A percentile compares a stretch with the other conserved stretches of the same genome.
phyloP scores from a whole-genome alignment of 345 rosid species.

The Heritiera littoralis region DNA sequence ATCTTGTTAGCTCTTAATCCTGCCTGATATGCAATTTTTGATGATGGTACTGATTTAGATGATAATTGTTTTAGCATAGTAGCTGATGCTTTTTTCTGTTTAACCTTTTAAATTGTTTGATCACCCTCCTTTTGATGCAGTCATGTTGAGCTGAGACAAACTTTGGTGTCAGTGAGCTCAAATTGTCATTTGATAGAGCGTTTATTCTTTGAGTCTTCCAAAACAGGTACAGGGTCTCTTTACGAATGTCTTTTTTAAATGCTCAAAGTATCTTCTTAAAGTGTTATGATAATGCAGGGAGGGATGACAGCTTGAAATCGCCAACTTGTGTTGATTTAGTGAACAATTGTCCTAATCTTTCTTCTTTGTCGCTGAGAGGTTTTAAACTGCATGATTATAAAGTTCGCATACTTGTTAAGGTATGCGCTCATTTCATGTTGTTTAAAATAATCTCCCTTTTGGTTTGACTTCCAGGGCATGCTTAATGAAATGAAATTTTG shows the following conservation, averaged over 20 bases:
- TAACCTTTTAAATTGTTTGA: neutral
- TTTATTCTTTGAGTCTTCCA: constrained; percentile 70
- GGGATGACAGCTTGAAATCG: constrained; percentile 63
- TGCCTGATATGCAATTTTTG: neutral
- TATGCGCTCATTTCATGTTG: constrained; percentile 27
- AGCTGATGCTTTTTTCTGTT: constrained; percentile 1
- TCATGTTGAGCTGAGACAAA: constrained; percentile 60
- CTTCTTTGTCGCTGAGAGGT: constrained; percentile 79
- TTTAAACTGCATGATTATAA: constrained; percentile 68
- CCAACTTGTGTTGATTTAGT: constrained; percentile 69
- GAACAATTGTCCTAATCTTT: constrained; percentile 65
- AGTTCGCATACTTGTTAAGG: constrained; percentile 68
- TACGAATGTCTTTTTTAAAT: constrained; percentile 23
- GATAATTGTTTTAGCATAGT: neutral
- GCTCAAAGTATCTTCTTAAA: constrained; percentile 28
- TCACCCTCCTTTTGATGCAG: constrained; percentile 34
- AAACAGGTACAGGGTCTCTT: constrained; percentile 45
- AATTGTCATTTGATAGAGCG: constrained; percentile 71
- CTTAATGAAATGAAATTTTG: constrained; percentile 5
- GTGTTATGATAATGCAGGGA: constrained; percentile 42
- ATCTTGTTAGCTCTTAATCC: neutral
- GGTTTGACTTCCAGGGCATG: constrained; percentile 6
- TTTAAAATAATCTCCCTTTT: neutral
- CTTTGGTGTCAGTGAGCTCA: constrained; percentile 58
- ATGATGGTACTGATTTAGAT: neutral